phyloP scores from a whole-genome alignment of 2,329 filamentous ascomycete genomes.

The Rutstroemia sp. region DNA sequence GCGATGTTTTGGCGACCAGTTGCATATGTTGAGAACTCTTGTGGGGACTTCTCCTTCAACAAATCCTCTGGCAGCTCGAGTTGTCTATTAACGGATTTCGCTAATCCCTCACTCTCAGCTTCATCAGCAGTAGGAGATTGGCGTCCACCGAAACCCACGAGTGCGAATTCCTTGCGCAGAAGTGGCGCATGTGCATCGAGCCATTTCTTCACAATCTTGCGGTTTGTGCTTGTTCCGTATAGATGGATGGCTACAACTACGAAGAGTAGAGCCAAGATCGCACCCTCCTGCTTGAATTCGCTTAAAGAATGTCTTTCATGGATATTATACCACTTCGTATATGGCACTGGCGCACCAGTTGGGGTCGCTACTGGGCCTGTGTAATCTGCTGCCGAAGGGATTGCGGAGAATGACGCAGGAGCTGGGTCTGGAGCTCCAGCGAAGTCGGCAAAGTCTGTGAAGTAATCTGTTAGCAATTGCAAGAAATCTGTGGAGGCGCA shows the following conservation, averaged over 20 bases:
- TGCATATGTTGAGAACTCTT: conserved; percentile 81
- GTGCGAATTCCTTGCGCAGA: conserved; percentile 74
- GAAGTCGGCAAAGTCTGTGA: conserved; percentile 90
- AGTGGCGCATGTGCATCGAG: conserved; percentile 64
- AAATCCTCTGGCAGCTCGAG: conserved; percentile 44
- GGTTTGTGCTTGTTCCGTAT: conserved; percentile 74
- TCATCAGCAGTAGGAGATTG: conserved; percentile 39
- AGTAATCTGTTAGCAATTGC: conserved; percentile 11
- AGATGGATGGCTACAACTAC: conserved; percentile 73
- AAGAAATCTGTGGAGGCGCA: conserved; percentile 24
- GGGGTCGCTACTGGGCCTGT: conserved; percentile 37
- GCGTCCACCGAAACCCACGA: conserved; percentile 69
- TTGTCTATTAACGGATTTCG: conserved; percentile 32
- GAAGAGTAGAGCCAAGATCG: conserved; percentile 69
- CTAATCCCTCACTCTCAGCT: conserved; percentile 34
- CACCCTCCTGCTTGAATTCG: conserved; percentile 83
- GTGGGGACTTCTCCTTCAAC: conserved; percentile 79
- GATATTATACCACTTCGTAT: conserved; percentile 93
- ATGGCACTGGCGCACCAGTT: conserved; percentile 52
- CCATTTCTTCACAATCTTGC: conserved; percentile 74
- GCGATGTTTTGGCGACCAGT: conserved; percentile 90
- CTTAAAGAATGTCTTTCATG: conserved; percentile 79
- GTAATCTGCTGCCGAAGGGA: conserved; percentile 37
- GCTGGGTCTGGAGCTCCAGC: conserved; percentile 66
- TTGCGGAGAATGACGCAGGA: conserved; percentile 40